phyloP scores from a whole-genome alignment of 2,329 filamentous ascomycete species.

The Epichloe aotearoae region DNA sequence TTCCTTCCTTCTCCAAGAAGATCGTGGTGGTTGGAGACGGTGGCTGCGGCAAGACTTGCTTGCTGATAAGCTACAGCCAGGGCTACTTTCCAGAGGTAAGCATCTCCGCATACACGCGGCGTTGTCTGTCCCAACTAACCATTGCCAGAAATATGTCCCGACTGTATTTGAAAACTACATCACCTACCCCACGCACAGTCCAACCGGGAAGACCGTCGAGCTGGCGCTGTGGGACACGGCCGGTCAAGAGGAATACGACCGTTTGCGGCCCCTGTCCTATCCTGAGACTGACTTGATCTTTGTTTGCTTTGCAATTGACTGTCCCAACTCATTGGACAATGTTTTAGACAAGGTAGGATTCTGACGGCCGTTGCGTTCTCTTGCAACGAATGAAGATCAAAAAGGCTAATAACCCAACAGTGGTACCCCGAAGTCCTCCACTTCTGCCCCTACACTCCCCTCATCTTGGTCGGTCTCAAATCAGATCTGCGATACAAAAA shows the following conservation, averaged over 20 bases:
- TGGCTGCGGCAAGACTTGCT: slow-evolving; percentile 95
- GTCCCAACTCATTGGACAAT: slow-evolving; percentile 94
- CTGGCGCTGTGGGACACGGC: slow-evolving; percentile 97
- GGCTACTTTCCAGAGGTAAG: slow-evolving; percentile 96
- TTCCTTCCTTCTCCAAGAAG: slow-evolving; percentile 93
- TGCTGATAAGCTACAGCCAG: slow-evolving; percentile 97
- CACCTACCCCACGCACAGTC: slow-evolving; percentile 81
- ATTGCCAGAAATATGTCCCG: slow-evolving; percentile 86
- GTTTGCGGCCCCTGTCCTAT: slow-evolving; percentile 87
- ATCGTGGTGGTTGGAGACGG: slow-evolving; percentile 97
- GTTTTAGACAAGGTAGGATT: slow-evolving; percentile 84
- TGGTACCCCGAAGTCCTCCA: slow-evolving; percentile 99
- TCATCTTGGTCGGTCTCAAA: slow-evolving; percentile 92
- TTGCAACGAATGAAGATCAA: neutral
- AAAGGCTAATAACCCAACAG: slow-evolving; percentile 30
- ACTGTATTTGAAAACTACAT: slow-evolving; percentile 99
- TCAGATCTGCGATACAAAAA: slow-evolving; percentile 92
- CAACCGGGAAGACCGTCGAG: slow-evolving; percentile 87
- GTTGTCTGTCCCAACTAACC: neutral
- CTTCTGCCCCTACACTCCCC: slow-evolving; percentile 94
- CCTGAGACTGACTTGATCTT: slow-evolving; percentile 96
- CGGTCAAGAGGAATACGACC: slow-evolving; percentile 96
- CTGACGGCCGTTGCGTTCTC: neutral
- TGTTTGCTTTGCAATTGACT: slow-evolving; percentile 98
- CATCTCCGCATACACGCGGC: too few species aligned